phyloP scores from a whole-genome alignment of 2,329 filamentous ascomycete species.

The Penicillium janthinellum region DNA sequence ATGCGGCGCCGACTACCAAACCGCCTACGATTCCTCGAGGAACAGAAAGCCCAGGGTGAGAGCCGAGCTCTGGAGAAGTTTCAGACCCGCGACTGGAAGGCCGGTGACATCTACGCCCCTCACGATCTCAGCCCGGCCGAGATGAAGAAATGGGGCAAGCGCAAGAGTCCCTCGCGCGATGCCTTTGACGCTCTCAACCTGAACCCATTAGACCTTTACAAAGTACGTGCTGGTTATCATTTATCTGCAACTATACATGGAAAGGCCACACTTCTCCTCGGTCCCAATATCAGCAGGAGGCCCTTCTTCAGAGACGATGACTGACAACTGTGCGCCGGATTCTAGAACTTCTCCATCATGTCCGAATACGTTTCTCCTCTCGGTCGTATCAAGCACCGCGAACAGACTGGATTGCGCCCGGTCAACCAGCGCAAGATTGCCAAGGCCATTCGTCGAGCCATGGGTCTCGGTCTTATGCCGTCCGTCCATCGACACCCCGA shows the following conservation, averaged over 20 bases:
- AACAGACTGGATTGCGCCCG: slow-evolving; percentile 75
- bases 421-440: slow-evolving; percentile 92
- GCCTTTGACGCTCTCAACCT: slow-evolving; percentile 78
- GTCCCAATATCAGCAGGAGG: neutral
- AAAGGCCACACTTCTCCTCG: neutral
- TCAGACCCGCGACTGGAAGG: slow-evolving; percentile 67
- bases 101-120: slow-evolving; percentile 86
- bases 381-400: slow-evolving; percentile 80
- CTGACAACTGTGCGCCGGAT: slow-evolving; percentile 10
- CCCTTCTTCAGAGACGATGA: neutral
- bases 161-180: slow-evolving; percentile 61
- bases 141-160: slow-evolving; percentile 76
- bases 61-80: slow-evolving; percentile 43
- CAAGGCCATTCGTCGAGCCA: slow-evolving; percentile 84
- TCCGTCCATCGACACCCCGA: slow-evolving; percentile 89
- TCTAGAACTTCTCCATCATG: slow-evolving; percentile 87
- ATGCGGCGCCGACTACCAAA: slow-evolving; percentile 32
- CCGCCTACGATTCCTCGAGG: slow-evolving; percentile 38
- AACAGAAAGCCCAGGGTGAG: slow-evolving; percentile 41
- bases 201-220: slow-evolving; percentile 82
- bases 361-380: slow-evolving; percentile 83
- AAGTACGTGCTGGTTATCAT: slow-evolving; percentile 56
- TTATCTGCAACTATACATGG: neutral
- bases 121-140: slow-evolving; percentile 79
- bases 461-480: slow-evolving; percentile 89